phyloP scores from a whole-genome alignment of 306 rosid species.

The Lagenaria siceraria region DNA sequence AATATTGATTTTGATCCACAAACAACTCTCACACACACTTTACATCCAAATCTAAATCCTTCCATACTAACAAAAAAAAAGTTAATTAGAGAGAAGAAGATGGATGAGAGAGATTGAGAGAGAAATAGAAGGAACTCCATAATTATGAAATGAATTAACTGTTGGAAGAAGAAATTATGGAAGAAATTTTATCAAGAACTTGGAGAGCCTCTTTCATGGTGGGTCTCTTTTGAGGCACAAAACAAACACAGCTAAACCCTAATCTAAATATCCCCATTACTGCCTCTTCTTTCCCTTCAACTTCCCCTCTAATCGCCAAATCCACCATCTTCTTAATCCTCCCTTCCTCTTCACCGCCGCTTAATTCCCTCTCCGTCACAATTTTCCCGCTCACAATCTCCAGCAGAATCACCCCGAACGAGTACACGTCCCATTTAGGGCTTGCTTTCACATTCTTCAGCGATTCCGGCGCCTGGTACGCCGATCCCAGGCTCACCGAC shows the following conservation, averaged over 20 bases:
- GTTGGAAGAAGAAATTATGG: constrained; percentile 15
- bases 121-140: too few species aligned
- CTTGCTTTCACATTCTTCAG: constrained; percentile 42
- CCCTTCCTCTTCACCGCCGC: constrained; percentile 39
- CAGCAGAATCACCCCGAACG: constrained; percentile 67
- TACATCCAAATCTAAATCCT: not conserved
- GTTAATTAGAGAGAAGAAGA: not conserved
- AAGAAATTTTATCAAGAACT: constrained; percentile 34
- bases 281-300: constrained; percentile 49
- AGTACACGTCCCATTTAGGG: constrained; percentile 74
- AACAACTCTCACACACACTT: not conserved
- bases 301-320: constrained; percentile 36
- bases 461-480: constrained; percentile 75
- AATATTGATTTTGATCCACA: not conserved
- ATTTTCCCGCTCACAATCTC: constrained; percentile 63
- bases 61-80: too few species aligned
- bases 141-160: not conserved
- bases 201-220: constrained; percentile 77
- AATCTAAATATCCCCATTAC: constrained; percentile 41
- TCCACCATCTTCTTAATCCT: constrained; percentile 48
- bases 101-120: too few species aligned
- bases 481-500: not conserved
- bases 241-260: constrained; percentile 56
- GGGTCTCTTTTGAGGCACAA: constrained; percentile 68
- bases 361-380: constrained; percentile 44